Conservation (phyloP, 106 monocot species). For the Platanthera zijinensis region DNA sequence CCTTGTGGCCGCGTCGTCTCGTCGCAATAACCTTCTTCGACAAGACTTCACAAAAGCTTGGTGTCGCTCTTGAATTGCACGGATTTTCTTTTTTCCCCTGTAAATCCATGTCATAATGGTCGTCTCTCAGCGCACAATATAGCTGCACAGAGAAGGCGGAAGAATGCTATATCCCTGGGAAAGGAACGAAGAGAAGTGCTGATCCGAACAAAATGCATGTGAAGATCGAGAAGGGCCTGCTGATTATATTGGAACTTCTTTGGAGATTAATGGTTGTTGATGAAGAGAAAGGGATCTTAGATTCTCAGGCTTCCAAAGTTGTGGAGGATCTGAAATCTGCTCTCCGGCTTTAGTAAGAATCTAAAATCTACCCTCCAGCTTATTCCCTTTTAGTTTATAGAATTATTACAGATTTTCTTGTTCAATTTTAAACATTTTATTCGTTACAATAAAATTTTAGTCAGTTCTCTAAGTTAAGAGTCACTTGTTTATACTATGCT, state of each 20-base stretch:
- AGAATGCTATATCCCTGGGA: slow-evolving; percentile 64
- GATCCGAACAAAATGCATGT: slow-evolving; percentile 76
- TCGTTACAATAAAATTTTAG: neutral
- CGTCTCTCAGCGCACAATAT: no score
- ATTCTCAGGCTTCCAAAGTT: slow-evolving; percentile 40
- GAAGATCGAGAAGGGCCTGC: slow-evolving; percentile 51
- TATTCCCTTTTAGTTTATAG: neutral
- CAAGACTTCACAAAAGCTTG: no score
- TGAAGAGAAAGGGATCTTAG: slow-evolving; percentile 54
- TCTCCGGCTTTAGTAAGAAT: slow-evolving; percentile 42
- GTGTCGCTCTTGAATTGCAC: no score
- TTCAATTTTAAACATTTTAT: neutral
- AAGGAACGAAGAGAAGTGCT: slow-evolving; percentile 93
- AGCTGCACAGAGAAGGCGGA: no score
- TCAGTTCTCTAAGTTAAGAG: neutral
- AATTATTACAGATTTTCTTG: neutral
- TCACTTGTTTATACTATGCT: neutral
- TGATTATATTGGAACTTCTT: slow-evolving; percentile 24
- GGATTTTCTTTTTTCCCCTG: no score
- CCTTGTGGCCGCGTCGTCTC: no score
- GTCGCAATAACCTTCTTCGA: no score
- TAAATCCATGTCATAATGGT: no score
- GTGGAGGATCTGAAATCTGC: slow-evolving; percentile 61
- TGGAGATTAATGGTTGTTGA: slow-evolving; percentile 61
- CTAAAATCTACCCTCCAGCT: neutral